phyloP scores from a whole-genome alignment of 371 early-diverging fungal genomes.

The Phascolomyces articulosus region DNA sequence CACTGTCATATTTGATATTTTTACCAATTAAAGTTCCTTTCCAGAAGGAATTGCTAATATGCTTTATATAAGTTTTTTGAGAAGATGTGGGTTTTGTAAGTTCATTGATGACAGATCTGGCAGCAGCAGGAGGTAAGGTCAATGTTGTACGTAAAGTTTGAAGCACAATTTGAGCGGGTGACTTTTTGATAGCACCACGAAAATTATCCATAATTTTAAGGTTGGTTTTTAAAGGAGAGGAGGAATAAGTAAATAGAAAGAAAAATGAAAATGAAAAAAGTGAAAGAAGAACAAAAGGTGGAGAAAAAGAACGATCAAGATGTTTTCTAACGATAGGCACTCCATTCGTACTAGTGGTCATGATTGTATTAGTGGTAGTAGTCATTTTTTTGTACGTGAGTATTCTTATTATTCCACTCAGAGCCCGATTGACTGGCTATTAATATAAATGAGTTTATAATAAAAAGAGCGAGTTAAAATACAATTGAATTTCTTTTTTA shows the following conservation, averaged over 20 bases:
- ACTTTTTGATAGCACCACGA: slow-evolving; percentile 23
- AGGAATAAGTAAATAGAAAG: background rate
- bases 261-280: background rate
- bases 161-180: slow-evolving; percentile 17
- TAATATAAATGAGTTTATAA: too few species aligned
- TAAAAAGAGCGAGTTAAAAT: too few species aligned
- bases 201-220: slow-evolving; percentile 22
- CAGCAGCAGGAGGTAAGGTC: slow-evolving; percentile 19
- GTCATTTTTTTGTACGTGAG: too few species aligned
- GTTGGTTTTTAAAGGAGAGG: slow-evolving; percentile 4
- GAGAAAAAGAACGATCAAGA: background rate
- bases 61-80: slow-evolving; percentile 27
- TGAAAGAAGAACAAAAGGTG: background rate
- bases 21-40: slow-evolving; percentile 28
- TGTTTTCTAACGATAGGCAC: slow-evolving; percentile 43
- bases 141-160: slow-evolving; percentile 22
- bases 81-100: slow-evolving; percentile 21
- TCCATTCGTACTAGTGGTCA: too few species aligned
- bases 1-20: slow-evolving; percentile 21
- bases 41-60: slow-evolving; percentile 21
- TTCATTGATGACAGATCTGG: slow-evolving; percentile 21
- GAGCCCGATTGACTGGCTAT: too few species aligned
- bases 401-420: too few species aligned
- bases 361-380: too few species aligned
- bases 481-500: too few species aligned